Evolutionary conservation across 164 flowering plant species (phyloP).

Genomic region (Vitis amurensis): DNA sequence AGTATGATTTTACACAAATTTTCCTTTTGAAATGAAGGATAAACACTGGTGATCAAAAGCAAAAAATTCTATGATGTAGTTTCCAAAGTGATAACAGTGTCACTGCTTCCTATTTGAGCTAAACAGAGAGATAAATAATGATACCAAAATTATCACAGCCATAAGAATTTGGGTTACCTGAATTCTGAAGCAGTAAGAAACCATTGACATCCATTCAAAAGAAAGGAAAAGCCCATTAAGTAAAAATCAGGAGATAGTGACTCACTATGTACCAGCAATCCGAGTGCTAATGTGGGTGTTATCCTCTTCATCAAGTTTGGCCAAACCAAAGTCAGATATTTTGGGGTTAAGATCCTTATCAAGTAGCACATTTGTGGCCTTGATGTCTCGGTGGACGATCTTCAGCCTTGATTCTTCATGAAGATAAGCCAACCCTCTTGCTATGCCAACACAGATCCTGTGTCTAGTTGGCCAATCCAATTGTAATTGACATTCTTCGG

Average conservation of each 20-base stretch:
- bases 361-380: constrained; percentile 25
- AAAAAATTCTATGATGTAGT: too few species aligned
- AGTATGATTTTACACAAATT: background rate
- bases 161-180: too few species aligned
- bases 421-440: constrained; percentile 26
- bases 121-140: too few species aligned
- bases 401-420: constrained; percentile 31
- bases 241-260: background rate
- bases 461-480: constrained; percentile 26
- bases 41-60: too few species aligned
- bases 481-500: constrained; percentile 4
- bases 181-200: too few species aligned
- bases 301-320: constrained; percentile 27
- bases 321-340: constrained; percentile 27
- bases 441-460: constrained; percentile 27
- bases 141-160: too few species aligned
- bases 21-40: background rate
- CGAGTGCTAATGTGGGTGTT: constrained; percentile 22
- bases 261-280: constrained; percentile 24
- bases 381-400: constrained; percentile 30
- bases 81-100: too few species aligned
- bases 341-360: constrained; percentile 21
- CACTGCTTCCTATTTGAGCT: too few species aligned
- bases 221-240: too few species aligned
- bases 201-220: too few species aligned